Evolutionary conservation across 2,329 filamentous ascomycete genomes (phyloP).

Genomic region (Fusarium sarcochroum): DNA sequence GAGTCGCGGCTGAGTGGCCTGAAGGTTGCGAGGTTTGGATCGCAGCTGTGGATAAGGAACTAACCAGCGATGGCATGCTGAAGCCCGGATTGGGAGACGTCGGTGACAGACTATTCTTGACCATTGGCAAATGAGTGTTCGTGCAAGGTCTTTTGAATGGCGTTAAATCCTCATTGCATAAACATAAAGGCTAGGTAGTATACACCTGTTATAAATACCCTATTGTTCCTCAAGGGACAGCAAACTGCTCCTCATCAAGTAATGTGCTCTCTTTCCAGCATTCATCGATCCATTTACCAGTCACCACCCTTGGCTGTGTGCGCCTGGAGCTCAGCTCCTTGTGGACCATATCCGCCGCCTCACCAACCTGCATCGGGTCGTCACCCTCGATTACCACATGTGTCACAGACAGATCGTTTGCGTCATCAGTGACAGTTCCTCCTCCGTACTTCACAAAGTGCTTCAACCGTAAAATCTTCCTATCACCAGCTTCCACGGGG

Average conservation of each 20-base stretch:
- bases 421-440: conserved; percentile 67
- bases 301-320: conserved; percentile 78
- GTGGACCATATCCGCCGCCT: conserved; percentile 61
- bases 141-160: conserved; percentile 3
- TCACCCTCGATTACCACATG: conserved; percentile 74
- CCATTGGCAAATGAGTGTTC: conserved; percentile 80
- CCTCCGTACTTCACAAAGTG: conserved; percentile 78
- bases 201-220: conserved; percentile 38
- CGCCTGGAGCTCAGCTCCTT: conserved; percentile 60
- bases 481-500: conserved; percentile 50
- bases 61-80: conserved; percentile 89
- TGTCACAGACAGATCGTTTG: conserved; percentile 71
- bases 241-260: conserved; percentile 81
- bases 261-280: conserved; percentile 85
- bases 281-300: conserved; percentile 79
- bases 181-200: conserved; percentile 40
- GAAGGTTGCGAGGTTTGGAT: conserved; percentile 85
- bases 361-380: conserved; percentile 56
- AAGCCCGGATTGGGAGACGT: conserved; percentile 92
- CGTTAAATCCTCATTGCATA: conserved; percentile 22
- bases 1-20: conserved; percentile 82
- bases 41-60: conserved; percentile 80
- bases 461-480: conserved; percentile 60
- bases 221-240: conserved; percentile 43
- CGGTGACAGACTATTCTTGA: conserved; percentile 90